These are phyloP conservation scores for Lactarius akahatsu DNA, from an alignment of 768 basidiomycete species.

Conservation along the genomic window DNA sequence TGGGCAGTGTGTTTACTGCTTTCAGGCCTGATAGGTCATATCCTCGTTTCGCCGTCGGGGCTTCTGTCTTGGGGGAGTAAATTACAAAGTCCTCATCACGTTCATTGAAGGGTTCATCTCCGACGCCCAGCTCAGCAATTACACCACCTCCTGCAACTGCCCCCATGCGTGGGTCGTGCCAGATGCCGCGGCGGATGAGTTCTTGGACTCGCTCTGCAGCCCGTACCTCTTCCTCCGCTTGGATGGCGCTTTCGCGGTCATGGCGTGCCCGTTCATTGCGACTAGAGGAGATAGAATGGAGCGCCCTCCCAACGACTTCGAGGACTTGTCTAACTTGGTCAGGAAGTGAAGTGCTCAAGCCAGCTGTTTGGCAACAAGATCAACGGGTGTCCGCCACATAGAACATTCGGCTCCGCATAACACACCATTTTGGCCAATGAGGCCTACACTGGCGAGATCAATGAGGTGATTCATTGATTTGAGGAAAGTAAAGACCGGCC, in stretches of 20 bases:
- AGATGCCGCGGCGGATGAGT: slow-evolving; percentile 60
- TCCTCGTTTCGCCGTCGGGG: slow-evolving; percentile 10
- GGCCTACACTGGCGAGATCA: slow-evolving; percentile 86
- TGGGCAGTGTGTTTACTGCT: slow-evolving; percentile 65
- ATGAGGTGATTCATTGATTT: slow-evolving; percentile 79
- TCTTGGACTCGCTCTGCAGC: slow-evolving; percentile 43
- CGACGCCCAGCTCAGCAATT: slow-evolving; percentile 83
- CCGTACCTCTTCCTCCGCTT: slow-evolving; percentile 39
- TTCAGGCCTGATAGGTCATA: slow-evolving; percentile 40
- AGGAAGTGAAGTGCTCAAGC: slow-evolving; percentile 72
- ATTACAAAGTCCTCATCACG: slow-evolving; percentile 36
- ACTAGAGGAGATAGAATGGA: slow-evolving; percentile 60
- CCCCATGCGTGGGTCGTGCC: slow-evolving; percentile 87
- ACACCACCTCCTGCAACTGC: slow-evolving; percentile 82
- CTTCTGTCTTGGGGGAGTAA: neutral
- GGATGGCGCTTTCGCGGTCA: slow-evolving; percentile 40
- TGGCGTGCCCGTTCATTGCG: slow-evolving; percentile 47
- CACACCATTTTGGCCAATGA: slow-evolving; percentile 93
- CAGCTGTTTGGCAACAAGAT: slow-evolving; percentile 50
- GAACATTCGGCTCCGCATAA: neutral
- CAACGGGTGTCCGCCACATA: neutral
- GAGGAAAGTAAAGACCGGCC: slow-evolving; percentile 84
- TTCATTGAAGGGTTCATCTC: slow-evolving; percentile 59
- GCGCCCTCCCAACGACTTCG: slow-evolving; percentile 68
- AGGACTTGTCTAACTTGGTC: slow-evolving; percentile 87